These are phyloP conservation scores for Thinopyrum elongatum DNA, from an alignment of 176 grass and related monocot species.

Conservation along the genomic window DNA sequence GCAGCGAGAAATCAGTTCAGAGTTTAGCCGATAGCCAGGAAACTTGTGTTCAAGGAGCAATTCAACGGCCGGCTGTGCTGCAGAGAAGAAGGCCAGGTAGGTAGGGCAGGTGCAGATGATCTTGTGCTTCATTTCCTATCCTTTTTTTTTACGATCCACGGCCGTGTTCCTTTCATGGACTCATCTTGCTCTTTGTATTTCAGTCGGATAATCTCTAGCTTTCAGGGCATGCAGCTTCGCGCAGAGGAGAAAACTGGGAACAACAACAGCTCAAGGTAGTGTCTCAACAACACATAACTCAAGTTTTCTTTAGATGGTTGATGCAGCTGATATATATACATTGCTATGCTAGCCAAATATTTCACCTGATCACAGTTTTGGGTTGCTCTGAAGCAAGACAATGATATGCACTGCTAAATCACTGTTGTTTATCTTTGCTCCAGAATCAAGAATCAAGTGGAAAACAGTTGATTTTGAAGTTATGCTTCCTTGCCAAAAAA, in stretches of 20 bases:
- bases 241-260: not conserved
- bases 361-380: not conserved
- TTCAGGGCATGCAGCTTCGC: not conserved
- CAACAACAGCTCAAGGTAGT: not conserved
- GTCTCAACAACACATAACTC: not conserved
- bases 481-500: too few relatives aligned
- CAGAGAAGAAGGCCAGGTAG: not conserved
- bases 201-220: not conserved
- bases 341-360: not conserved
- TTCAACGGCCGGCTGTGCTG: not conserved
- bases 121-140: not conserved
- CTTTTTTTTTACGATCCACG: not conserved
- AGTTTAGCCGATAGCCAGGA: not conserved
- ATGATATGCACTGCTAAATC: not conserved
- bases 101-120: not conserved
- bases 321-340: not conserved
- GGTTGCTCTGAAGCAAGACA: not conserved
- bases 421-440: not conserved
- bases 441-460: not conserved
- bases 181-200: slow-evolving; percentile 3
- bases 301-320: not conserved
- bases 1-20: not conserved
- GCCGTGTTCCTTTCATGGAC: not conserved
- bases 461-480: too few relatives aligned
- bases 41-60: not conserved